Conservation (phyloP, 2,329 filamentous ascomycete species). For the Colletotrichum agaves region DNA sequence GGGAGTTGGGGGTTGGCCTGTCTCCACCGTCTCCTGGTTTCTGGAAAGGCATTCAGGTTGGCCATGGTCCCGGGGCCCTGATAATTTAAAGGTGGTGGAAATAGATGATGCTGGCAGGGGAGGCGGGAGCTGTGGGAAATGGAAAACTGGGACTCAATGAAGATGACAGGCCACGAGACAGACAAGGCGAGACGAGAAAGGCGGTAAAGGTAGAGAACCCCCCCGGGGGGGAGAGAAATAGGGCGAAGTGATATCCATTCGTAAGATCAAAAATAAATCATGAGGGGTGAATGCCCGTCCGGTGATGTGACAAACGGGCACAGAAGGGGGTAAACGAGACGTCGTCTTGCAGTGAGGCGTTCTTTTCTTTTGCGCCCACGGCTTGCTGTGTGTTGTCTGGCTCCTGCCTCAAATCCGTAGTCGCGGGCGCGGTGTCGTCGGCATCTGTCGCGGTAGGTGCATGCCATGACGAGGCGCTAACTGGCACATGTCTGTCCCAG, state of each 20-base stretch:
- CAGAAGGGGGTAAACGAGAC: not conserved
- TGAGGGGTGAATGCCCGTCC: not conserved
- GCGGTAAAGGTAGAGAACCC: not conserved
- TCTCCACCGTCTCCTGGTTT: conserved; percentile 30
- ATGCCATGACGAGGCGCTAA: conserved; percentile 21
- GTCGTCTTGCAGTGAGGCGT: not conserved
- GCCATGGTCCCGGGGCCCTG: conserved; percentile 36
- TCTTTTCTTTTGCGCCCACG: conserved; percentile 5
- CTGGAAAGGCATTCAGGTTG: conserved; percentile 37
- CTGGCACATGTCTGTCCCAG: conserved; percentile 15
- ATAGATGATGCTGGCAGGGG: conserved; percentile 33
- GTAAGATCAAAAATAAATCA: not conserved
- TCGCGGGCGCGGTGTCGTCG: not conserved
- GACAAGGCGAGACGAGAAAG: conserved; percentile 21
- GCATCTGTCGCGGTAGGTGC: conserved; percentile 8
- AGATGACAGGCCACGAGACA: conserved; percentile 20
- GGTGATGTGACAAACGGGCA: not conserved
- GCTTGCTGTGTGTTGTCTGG: too few relatives aligned
- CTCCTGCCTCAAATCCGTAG: not conserved
- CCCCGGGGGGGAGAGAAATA: not conserved
- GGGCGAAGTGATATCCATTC: not conserved
- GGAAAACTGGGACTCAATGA: conserved; percentile 14
- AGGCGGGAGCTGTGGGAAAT: conserved; percentile 15
- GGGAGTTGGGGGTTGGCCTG: conserved; percentile 12
- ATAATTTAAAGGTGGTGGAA: conserved; percentile 36